Evolutionary conservation across 345 rosid species (phyloP), one percentile per base, ranked within the genome.

Genomic region (Camelina neglecta): DNA sequence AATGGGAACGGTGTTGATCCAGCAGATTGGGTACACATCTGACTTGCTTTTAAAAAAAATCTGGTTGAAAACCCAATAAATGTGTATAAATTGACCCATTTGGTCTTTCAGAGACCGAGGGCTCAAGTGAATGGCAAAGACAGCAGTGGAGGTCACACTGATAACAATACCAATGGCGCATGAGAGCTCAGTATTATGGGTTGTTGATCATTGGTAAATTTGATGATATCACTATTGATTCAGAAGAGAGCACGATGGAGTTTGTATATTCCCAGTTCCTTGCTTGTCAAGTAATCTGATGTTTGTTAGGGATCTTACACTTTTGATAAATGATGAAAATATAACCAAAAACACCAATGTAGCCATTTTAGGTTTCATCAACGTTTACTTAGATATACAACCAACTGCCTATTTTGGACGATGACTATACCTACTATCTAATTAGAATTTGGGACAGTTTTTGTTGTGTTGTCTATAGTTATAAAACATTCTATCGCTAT

Each of bases 81-180:
- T 62, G 16, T 44, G 16, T 47, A 0, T 38, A 3, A 13, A 12
- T 69, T 61, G 20, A 47, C 35, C 0, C 2, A 49, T 53, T 6
- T 39, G 24, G 2, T 21, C 6, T 29, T 48, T 77, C 83, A 94
- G 98, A 85, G 97, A 81, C 86, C 21, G 35, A 88, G 99, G 80
- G 83, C 82, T 51, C 99, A 88, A 73, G 86, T 84, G 45, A 95
- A 87, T 81, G 96, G 91, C 60, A 94, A 90, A 81, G 96, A 92
- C 66, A 84, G 67, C 64, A 88, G 86, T 68, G 83, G 77, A 26
- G 79, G 81, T 60, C 88, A 83, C 81, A 81, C 60, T 0, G 96
- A 90, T 71, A 82, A 81, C 11, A 60, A 81, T 35, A 82, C 80
- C 81, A 92, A 84, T 26, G 89, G 92, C 50, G 82, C 83, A 15